phyloP scores from a whole-genome alignment of 768 basidiomycete genomes.

The Lactarius akahatsu region DNA sequence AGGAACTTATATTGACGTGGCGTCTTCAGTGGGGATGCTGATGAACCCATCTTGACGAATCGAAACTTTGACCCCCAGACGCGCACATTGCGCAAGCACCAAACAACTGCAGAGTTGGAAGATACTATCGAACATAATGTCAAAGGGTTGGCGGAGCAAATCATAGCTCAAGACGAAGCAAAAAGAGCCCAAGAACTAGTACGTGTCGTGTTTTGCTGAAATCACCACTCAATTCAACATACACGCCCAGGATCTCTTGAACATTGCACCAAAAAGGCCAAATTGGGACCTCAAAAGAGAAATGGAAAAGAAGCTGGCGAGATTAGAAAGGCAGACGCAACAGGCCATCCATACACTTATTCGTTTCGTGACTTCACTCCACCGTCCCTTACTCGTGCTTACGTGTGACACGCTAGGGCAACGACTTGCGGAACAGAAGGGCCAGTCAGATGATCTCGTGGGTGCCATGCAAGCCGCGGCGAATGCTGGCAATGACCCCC shows the following conservation, averaged over 20 bases:
- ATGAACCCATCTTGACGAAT: constrained; percentile 55
- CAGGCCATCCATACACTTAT: constrained; percentile 92
- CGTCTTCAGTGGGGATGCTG: constrained; percentile 21
- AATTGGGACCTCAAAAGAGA: constrained; percentile 97
- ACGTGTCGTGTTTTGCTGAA: constrained; percentile 34
- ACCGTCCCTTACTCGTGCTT: neutral
- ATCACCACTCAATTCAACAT: constrained; percentile 11
- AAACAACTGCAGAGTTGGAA: constrained; percentile 55
- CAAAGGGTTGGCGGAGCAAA: constrained; percentile 77
- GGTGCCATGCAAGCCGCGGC: constrained; percentile 81
- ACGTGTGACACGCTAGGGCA: constrained; percentile 50
- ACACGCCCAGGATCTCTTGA: constrained; percentile 77
- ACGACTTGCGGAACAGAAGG: constrained; percentile 76
- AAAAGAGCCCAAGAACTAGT: constrained; percentile 87
- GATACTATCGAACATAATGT: constrained; percentile 90
- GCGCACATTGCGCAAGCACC: constrained; percentile 69
- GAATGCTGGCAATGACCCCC: constrained; percentile 50
- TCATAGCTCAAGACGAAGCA: constrained; percentile 85
- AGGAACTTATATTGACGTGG: neutral
- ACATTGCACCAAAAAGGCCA: constrained; percentile 94
- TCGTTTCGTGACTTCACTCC: constrained; percentile 49
- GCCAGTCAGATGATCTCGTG: constrained; percentile 73
- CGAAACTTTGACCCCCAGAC: constrained; percentile 93
- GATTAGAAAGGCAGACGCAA: constrained; percentile 87
- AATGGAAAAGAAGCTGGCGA: constrained; percentile 84